Conservation (phyloP, 1,139 yeast genomes). For the Suhomyces bokatorum region DNA sequence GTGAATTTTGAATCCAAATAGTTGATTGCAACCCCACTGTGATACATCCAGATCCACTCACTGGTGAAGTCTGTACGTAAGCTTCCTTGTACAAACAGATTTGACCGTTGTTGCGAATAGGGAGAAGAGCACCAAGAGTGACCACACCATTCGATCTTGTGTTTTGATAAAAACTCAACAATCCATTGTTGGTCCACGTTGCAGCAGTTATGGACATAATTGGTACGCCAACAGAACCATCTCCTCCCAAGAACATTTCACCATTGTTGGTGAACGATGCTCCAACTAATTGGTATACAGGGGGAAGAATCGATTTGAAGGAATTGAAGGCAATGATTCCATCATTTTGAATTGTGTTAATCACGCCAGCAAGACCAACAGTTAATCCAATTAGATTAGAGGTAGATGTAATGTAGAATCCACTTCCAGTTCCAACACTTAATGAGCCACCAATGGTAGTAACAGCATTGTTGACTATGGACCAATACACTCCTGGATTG, state of each 20-base stretch:
- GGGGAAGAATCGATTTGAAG: constrained; percentile 11
- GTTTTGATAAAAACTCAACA: constrained; percentile 14
- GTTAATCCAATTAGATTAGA: constrained; percentile 11
- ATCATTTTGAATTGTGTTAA: constrained; percentile 12
- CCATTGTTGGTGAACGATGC: constrained; percentile 16
- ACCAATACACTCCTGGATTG: constrained; percentile 32
- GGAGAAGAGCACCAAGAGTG: constrained; percentile 11
- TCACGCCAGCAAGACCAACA: constrained; percentile 11
- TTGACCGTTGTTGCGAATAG: constrained; percentile 16
- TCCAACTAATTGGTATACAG: constrained; percentile 12
- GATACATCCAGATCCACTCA: constrained; percentile 20
- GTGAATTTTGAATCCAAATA: constrained; percentile 11
- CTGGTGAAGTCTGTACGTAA: constrained; percentile 15
- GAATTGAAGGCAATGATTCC: constrained; percentile 17
- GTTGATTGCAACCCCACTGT: constrained; percentile 12
- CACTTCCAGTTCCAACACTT: constrained; percentile 14
- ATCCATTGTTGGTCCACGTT: constrained; percentile 18
- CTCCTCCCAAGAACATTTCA: constrained; percentile 14
- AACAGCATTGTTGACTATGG: constrained; percentile 32
- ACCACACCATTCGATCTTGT: constrained; percentile 12
- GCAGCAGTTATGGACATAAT: constrained; percentile 14
- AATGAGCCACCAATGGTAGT: constrained; percentile 24
- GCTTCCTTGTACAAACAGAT: constrained; percentile 18
- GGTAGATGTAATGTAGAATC: constrained; percentile 15
- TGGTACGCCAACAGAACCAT: constrained; percentile 13